Conservation (phyloP, 768 basidiomycete species). For the Russula sp. region DNA sequence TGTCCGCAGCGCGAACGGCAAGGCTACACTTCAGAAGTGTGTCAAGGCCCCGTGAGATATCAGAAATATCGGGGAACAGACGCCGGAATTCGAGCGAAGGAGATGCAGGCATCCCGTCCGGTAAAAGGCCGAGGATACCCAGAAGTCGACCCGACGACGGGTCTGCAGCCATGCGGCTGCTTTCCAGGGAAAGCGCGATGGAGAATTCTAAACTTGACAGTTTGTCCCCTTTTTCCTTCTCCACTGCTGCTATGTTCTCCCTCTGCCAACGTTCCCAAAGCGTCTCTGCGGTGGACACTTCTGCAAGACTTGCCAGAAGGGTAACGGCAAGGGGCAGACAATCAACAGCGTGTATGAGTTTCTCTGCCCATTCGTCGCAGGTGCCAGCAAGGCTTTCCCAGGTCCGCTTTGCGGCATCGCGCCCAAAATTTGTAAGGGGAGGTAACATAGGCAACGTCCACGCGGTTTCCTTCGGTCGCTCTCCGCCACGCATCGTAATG, state of each 20-base stretch:
- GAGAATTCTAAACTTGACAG: conserved; percentile 13
- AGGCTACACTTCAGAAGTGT: conserved; percentile 16
- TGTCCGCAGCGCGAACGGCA: conserved; percentile 6
- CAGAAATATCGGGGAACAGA: conserved; percentile 1
- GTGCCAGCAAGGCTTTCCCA: conserved; percentile 15
- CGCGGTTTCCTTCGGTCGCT: conserved; percentile 16
- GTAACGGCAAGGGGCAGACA: conserved; percentile 19
- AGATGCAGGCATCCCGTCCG: conserved; percentile 6
- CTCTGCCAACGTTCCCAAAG: conserved; percentile 20
- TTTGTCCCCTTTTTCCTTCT: conserved; percentile 16
- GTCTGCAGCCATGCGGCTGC: conserved; percentile 11
- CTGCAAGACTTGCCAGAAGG: conserved; percentile 12
- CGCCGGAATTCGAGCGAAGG: conserved; percentile 3
- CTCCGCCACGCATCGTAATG: conserved; percentile 16
- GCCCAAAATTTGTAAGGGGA: conserved; percentile 10
- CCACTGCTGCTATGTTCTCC: conserved; percentile 15
- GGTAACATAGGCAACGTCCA: conserved; percentile 19
- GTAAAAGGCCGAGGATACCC: conserved; percentile 14
- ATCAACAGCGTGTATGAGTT: conserved; percentile 18
- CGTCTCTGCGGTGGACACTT: conserved; percentile 15
- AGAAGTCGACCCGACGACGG: conserved; percentile 6
- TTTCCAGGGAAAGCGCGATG: conserved; percentile 17
- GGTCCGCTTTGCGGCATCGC: conserved; percentile 12
- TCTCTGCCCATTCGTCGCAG: conserved; percentile 16
- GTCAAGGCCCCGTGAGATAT: conserved; percentile 9